A percentile compares a stretch with the other conserved stretches of the same genome.
These are phyloP conservation scores for Penicillium hesseltinei DNA, from an alignment of 2,329 filamentous ascomycete genomes.

Conservation along the genomic window DNA sequence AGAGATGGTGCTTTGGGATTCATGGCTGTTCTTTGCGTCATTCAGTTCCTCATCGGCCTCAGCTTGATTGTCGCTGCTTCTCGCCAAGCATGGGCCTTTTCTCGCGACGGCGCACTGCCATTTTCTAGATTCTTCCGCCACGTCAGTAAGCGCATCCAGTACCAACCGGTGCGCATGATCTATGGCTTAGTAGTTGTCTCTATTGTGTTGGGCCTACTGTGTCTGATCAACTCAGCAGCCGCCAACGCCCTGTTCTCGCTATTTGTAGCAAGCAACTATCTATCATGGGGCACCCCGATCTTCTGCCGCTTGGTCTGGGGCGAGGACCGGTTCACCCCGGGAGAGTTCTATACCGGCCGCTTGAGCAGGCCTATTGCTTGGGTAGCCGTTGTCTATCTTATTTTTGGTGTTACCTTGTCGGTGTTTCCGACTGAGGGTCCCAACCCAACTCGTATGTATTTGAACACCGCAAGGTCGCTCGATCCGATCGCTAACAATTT, in stretches of 20 bases:
- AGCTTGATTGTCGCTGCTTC: slow-evolving; percentile 59
- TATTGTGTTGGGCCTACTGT: slow-evolving; percentile 56
- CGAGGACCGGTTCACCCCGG: slow-evolving; percentile 56
- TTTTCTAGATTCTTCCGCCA: slow-evolving; percentile 58
- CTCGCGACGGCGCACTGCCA: slow-evolving; percentile 60
- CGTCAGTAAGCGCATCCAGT: slow-evolving; percentile 55
- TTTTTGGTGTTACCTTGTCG: slow-evolving; percentile 55
- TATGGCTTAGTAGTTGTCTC: slow-evolving; percentile 54
- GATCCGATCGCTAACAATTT: not conserved
- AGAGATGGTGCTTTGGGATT: slow-evolving; percentile 59
- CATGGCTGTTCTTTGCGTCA: slow-evolving; percentile 59
- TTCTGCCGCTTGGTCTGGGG: slow-evolving; percentile 60
- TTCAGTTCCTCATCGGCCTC: slow-evolving; percentile 62
- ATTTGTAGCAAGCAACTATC: slow-evolving; percentile 58
- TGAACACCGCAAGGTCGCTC: not conserved
- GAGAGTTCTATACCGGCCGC: slow-evolving; percentile 58
- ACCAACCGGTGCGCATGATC: slow-evolving; percentile 58
- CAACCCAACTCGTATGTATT: slow-evolving; percentile 46
- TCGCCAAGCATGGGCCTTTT: slow-evolving; percentile 63
- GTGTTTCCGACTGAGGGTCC: slow-evolving; percentile 61
- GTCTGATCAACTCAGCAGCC: slow-evolving; percentile 57
- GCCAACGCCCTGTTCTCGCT: slow-evolving; percentile 58
- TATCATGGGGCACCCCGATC: slow-evolving; percentile 61
- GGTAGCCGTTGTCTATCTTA: slow-evolving; percentile 54
- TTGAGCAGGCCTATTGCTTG: slow-evolving; percentile 55